Evolutionary conservation across 768 basidiomycete genomes (phyloP), one percentile per base, ranked within the genome.

Genomic region (Kwoniella pini): DNA sequence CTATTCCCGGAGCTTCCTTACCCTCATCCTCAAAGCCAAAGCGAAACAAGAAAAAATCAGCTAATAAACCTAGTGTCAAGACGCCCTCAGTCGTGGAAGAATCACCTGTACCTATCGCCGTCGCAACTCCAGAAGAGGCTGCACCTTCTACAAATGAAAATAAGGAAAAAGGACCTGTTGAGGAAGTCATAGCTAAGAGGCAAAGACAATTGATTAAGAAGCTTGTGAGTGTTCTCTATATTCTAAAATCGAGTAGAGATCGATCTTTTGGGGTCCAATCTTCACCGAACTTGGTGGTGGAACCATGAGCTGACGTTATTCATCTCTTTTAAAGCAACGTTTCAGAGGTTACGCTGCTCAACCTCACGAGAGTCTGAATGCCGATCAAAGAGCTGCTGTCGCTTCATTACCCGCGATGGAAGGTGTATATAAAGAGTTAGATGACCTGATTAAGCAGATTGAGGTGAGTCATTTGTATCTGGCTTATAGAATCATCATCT

Each of bases 201-300:
- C 79, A 90, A 71, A 89, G 90, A 65, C 81, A 84, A 38, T 83
- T 89, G 21, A 83, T 82, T 55, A 93, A 93, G 82, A 94, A 93
- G 80, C 89, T 92, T 64, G 91, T 90, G 74, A 67, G 85, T 81
- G 17, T 11, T 15, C 7, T n/a, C 10, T 13, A 21, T 15, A 11
- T 12, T 4, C 15, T 36, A 15, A 36, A 36, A 15, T 9, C 33
- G 33, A 9, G 33, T 36, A 36, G 15, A n/a, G n/a, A n/a, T n/a
- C n/a, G n/a, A n/a, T n/a, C n/a, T n/a, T n/a, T n/a, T n/a, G n/a
- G n/a, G n/a, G n/a, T n/a, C n/a, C n/a, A n/a, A n/a, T n/a, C n/a
- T n/a, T n/a, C 33, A 36, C 7, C 33, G 33, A 7, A 15, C 33
- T 36, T 15, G 15, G 33, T 7, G 5, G 11, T 42, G 40, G 9